Conservation (phyloP, 1,284 basidiomycete genomes). For the Naganishia albida region DNA sequence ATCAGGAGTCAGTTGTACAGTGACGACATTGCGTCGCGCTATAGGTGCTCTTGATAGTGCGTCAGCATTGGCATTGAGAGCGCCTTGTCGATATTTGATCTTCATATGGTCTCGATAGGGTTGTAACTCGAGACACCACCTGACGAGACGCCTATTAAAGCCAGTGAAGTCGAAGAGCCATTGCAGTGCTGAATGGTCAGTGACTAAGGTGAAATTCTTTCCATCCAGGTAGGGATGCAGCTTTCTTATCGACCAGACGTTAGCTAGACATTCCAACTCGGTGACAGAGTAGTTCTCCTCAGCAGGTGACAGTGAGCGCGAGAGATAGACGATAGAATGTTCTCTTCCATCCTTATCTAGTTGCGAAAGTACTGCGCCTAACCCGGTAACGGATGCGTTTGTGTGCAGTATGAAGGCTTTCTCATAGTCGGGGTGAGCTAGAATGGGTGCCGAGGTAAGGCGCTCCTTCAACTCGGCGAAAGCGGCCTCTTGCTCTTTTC, state of each 20-base stretch:
- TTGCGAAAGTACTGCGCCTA: slow-evolving; percentile 4
- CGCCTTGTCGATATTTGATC: slow-evolving; percentile 2
- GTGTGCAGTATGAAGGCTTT: slow-evolving; percentile 31
- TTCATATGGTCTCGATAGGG: slow-evolving; percentile 13
- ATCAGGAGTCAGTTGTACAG: neutral
- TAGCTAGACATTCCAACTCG: slow-evolving; percentile 30
- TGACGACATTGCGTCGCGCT: neutral
- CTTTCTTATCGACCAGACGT: slow-evolving; percentile 27
- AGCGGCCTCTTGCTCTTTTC: no score
- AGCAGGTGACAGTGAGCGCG: slow-evolving; percentile 21
- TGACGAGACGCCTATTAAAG: slow-evolving; percentile 1
- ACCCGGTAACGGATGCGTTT: slow-evolving; percentile 9
- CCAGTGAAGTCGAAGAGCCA: slow-evolving; percentile 12
- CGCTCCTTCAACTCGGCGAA: slow-evolving; percentile 17
- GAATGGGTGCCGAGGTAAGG: slow-evolving; percentile 7
- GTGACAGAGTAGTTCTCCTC: slow-evolving; percentile 31
- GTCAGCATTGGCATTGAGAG: slow-evolving; percentile 10
- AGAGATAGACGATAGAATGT: slow-evolving; percentile 42
- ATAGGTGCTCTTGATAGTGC: slow-evolving; percentile 7
- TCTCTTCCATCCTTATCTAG: slow-evolving; percentile 31
- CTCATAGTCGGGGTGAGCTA: slow-evolving; percentile 26
- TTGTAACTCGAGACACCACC: slow-evolving; percentile 12
- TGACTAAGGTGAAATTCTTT: slow-evolving; percentile 15
- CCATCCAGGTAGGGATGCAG: slow-evolving; percentile 29
- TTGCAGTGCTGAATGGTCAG: slow-evolving; percentile 22